Evolutionary conservation across 2,329 filamentous ascomycete genomes (phyloP).

Genomic region (Rhynchosporium agropyri): DNA sequence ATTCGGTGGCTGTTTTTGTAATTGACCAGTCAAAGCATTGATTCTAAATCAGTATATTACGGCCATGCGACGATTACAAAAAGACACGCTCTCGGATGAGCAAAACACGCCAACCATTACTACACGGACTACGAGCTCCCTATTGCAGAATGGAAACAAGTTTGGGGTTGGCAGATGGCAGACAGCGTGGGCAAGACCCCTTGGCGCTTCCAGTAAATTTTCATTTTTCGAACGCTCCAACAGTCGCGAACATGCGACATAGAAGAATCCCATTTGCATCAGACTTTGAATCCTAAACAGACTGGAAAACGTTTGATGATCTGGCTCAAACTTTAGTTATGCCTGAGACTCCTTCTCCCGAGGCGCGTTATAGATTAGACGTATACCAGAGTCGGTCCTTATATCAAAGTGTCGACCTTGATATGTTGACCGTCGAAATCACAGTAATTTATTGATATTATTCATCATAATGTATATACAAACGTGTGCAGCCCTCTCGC

Average conservation of each 20-base stretch:
- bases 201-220: not conserved
- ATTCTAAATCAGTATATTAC: not conserved
- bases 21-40: too few relatives aligned
- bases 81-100: not conserved
- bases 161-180: not conserved
- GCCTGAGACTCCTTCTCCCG: not conserved
- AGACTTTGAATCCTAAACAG: constrained; percentile 1
- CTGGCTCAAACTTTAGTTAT: not conserved
- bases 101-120: not conserved
- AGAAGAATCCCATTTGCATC: not conserved
- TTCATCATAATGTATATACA: not conserved
- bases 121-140: not conserved
- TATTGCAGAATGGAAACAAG: not conserved
- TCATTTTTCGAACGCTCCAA: not conserved
- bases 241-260: not conserved
- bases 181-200: not conserved
- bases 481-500: constrained; percentile 3
- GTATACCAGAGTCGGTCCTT: not conserved
- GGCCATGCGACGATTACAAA: not conserved
- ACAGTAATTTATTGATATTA: not conserved
- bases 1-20: too few relatives aligned
- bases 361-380: constrained; percentile 1
- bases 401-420: not conserved
- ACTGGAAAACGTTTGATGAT: not conserved
- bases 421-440: not conserved